phyloP scores from a whole-genome alignment of 805 yeast species.

The Blastobotrys americana region DNA sequence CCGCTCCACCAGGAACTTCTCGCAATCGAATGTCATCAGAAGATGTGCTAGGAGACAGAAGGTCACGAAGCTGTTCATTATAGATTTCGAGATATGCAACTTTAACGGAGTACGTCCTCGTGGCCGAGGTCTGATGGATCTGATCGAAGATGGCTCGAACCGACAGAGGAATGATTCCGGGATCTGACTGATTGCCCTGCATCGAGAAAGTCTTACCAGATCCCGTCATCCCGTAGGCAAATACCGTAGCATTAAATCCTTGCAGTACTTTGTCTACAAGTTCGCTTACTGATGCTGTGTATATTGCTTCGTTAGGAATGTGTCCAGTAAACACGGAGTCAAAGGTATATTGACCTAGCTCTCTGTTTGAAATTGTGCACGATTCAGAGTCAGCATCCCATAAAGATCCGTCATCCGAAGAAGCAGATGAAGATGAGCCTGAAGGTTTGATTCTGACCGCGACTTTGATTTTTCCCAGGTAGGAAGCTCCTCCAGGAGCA shows the following conservation, averaged over 20 bases:
- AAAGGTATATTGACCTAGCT: conserved; percentile 60
- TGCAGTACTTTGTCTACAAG: conserved; percentile 50
- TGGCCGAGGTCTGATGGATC: conserved; percentile 27
- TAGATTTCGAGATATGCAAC: conserved; percentile 80
- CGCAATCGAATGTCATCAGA: conserved; percentile 61
- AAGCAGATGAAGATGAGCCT: conserved; percentile 5
- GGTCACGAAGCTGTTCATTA: conserved; percentile 79
- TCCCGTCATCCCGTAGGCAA: conserved; percentile 94
- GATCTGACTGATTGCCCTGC: conserved; percentile 59
- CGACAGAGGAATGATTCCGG: conserved; percentile 68
- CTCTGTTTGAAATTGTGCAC: conserved; percentile 40
- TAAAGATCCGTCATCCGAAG: conserved; percentile 15
- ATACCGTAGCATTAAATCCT: conserved; percentile 82
- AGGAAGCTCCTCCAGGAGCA: conserved; percentile 24
- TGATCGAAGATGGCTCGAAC: conserved; percentile 51
- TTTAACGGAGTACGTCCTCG: conserved; percentile 39
- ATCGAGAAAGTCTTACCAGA: conserved; percentile 85
- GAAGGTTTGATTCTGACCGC: conserved; percentile 71
- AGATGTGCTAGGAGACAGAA: conserved; percentile 41
- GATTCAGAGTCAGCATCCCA: conserved; percentile 41
- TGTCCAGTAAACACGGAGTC: conserved; percentile 70
- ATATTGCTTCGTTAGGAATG: conserved; percentile 51
- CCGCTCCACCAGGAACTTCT: conserved; percentile 58
- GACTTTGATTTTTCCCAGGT: conserved; percentile 68
- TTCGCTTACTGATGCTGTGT: conserved; percentile 45